Base-by-base conservation (phyloP, 352 stramenopile species). In the Blastocystis sp. region DNA sequence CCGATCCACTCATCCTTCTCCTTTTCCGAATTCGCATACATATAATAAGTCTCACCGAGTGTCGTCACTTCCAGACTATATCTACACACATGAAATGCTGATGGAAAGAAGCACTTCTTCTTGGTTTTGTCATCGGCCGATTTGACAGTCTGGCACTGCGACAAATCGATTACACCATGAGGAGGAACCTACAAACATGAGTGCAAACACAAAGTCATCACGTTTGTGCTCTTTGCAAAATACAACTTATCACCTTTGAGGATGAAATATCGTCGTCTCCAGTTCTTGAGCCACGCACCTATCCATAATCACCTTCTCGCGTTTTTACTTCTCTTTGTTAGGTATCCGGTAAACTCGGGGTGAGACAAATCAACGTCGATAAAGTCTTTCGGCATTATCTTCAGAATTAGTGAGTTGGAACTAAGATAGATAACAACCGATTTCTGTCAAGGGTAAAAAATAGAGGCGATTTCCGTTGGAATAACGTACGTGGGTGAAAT, bases 1-100 rank as follows among this genome's bases (percentile, higher is more conserved):
- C 87, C 87, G 86, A 95, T 95, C 92, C 92, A 95, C 86, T 94
- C 91, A 89, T 95, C 91, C 89, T 94, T 95, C 54, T 94, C 91
- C 89, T 94, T 91, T 86, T 95, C 92, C 81, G 90, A 93, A 87
- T 94, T 91, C 36, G 92, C 92, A 89, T 93, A 94, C 91, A 95
- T 94, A 89, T 94, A 95, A 88, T 92, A 95, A 24, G 92, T 94
- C 18, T 89, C 91, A 87, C 95, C 90, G 27, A 91, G 90, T 78
- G 92, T 95, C 32, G 92, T 91, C 36, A 95, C 91, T 79, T 95
- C 92, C 49, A 95, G 94, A 88, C 91, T 94, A 88, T 89, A 51
- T 67, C 75, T 85, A 81, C 48, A 73, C 4, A n/a, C n/a, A 46
- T 40, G 3, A 61, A 81, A n/a, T 63, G 21, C 4, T 40, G 1